These are phyloP conservation scores for Phlebiopsis flavidoalba DNA, from an alignment of 768 basidiomycete species.

Conservation along the genomic window DNA sequence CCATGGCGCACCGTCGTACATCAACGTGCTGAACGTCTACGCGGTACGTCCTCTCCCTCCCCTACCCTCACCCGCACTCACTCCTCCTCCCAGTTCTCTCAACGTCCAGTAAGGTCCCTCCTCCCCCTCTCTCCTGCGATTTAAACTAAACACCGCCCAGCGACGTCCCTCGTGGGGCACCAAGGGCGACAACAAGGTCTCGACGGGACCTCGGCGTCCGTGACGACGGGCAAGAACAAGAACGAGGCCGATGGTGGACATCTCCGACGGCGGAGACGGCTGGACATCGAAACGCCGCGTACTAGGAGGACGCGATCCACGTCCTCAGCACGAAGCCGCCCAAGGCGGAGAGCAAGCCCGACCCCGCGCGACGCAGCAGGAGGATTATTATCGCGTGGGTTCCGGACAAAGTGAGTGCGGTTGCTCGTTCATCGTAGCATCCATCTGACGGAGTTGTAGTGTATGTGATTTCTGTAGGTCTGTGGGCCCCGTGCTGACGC, in stretches of 20 bases:
- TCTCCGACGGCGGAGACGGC: constrained; percentile 83
- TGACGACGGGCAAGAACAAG: constrained; percentile 58
- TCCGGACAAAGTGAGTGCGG: constrained; percentile 73
- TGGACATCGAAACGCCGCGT: constrained; percentile 87
- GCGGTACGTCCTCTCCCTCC: too few species aligned
- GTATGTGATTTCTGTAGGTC: constrained; percentile 1
- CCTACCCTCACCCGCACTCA: too few species aligned
- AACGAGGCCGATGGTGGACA: constrained; percentile 82
- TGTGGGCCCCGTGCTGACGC: constrained; percentile 9
- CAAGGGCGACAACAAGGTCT: constrained; percentile 87
- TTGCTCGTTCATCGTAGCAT: background rate
- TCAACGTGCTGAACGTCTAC: constrained; percentile 90
- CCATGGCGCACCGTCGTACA: constrained; percentile 85
- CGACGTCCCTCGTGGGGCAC: constrained; percentile 95
- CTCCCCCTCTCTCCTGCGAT: too few species aligned
- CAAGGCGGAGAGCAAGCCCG: constrained; percentile 59
- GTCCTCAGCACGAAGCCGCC: constrained; percentile 76
- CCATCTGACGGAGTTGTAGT: background rate
- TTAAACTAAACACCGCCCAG: constrained; percentile 24
- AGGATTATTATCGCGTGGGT: constrained; percentile 86
- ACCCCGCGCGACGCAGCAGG: constrained; percentile 56
- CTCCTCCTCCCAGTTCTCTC: constrained; percentile 49
- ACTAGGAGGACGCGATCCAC: constrained; percentile 88
- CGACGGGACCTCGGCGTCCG: constrained; percentile 82
- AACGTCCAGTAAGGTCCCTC: constrained; percentile 75